Conservation (phyloP, 176 grass and related monocot species). For the Avena insularis region DNA sequence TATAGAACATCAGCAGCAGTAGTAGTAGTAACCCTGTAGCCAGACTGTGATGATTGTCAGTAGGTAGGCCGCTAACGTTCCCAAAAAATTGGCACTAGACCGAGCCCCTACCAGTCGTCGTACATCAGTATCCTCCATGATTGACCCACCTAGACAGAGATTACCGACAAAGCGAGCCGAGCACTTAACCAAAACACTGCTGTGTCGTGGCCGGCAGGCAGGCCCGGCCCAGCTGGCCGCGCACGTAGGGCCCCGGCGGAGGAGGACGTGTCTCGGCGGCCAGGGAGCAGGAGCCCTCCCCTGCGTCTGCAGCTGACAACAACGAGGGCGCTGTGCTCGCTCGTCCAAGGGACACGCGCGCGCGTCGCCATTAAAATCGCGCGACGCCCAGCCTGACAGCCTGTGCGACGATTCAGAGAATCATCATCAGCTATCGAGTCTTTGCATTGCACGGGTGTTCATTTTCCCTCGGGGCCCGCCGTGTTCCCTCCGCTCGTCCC, state of each 20-base stretch:
- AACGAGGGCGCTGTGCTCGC: not conserved
- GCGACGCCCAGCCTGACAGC: too few species aligned
- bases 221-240: too few species aligned
- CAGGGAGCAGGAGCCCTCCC: not conserved
- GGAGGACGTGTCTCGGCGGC: conserved; percentile 32
- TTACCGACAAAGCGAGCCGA: conserved; percentile 42
- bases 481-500: not conserved
- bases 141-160: not conserved
- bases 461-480: not conserved
- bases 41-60: not conserved
- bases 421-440: not conserved
- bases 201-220: too few species aligned
- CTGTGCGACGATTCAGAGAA: not conserved
- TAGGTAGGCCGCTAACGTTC: not conserved
- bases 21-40: not conserved
- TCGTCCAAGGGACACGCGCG: not conserved
- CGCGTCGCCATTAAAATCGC: not conserved
- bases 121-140: too few species aligned
- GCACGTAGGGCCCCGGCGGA: not conserved
- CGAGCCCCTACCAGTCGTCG: not conserved
- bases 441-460: too few species aligned
- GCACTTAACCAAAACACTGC: not conserved
- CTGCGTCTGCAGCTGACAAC: not conserved
- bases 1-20: not conserved
- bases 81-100: not conserved